Evolutionary conservation across 345 rosid species (phyloP).

Genomic region (Triadica sebifera): DNA sequence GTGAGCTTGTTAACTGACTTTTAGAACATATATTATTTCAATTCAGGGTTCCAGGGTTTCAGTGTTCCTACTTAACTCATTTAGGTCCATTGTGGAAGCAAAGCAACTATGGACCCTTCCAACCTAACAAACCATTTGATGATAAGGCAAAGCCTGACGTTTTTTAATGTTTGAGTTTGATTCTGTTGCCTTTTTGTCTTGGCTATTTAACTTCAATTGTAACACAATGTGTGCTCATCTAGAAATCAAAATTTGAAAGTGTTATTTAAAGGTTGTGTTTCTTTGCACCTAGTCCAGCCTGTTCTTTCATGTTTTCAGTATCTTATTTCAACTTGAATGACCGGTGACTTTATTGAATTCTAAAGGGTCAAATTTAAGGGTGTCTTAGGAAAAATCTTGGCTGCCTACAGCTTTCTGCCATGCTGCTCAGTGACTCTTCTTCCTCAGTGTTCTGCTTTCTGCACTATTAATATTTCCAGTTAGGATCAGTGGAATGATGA

Average conservation of each 20-base stretch:
- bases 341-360: too few relatives aligned
- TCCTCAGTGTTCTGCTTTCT: background rate
- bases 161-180: background rate
- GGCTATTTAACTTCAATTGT: background rate
- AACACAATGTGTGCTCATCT: background rate
- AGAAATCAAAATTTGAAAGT: background rate
- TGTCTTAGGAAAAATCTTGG: background rate
- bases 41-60: too few relatives aligned
- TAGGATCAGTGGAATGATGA: background rate
- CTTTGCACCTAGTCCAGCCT: background rate
- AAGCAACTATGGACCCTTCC: background rate
- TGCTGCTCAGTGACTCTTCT: background rate
- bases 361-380: background rate
- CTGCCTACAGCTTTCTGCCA: background rate
- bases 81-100: background rate
- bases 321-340: too few relatives aligned
- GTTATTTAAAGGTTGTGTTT: background rate
- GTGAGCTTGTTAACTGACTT: background rate
- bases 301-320: background rate
- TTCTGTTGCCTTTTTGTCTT: background rate
- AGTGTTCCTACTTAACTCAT: background rate
- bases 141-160: background rate
- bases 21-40: background rate
- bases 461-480: background rate
- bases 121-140: background rate